Evolutionary conservation across 805 yeast genomes (phyloP).

Genomic region (Brettanomyces naardenensis): DNA sequence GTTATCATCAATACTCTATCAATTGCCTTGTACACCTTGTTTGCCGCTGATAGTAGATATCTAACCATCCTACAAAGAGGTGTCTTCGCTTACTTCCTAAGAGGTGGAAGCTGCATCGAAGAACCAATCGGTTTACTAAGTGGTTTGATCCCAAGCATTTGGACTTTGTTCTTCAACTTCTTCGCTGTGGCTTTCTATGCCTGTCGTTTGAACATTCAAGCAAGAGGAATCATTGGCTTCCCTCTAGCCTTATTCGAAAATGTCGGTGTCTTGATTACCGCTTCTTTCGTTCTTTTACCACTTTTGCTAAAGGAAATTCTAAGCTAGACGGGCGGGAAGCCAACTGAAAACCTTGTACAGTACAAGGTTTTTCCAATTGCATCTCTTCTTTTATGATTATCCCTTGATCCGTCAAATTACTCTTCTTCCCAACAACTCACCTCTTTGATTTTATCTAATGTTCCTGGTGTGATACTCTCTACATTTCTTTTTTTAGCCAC

Average conservation of each 20-base stretch:
- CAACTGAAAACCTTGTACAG: no score
- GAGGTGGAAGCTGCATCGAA: slow-evolving; percentile 72
- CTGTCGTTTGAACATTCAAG: slow-evolving; percentile 57
- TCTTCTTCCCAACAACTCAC: no score
- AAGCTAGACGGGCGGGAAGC: slow-evolving; percentile 11
- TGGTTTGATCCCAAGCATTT: slow-evolving; percentile 74
- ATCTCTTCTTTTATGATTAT: no score
- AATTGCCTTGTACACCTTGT: slow-evolving; percentile 80
- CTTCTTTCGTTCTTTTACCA: slow-evolving; percentile 74
- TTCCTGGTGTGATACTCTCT: no score
- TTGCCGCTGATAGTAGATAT: slow-evolving; percentile 73
- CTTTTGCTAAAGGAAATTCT: slow-evolving; percentile 36
- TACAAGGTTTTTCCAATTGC: no score
- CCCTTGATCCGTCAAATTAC: no score
- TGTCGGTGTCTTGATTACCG: slow-evolving; percentile 61
- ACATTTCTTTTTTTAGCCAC: no score
- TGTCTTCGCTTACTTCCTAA: slow-evolving; percentile 77
- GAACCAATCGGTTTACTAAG: slow-evolving; percentile 80
- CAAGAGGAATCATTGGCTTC: slow-evolving; percentile 56
- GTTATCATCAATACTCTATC: slow-evolving; percentile 86
- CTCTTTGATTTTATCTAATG: no score
- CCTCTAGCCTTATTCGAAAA: slow-evolving; percentile 69
- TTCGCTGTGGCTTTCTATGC: slow-evolving; percentile 86
- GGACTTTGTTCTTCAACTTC: slow-evolving; percentile 73
- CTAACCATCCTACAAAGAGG: slow-evolving; percentile 73